A percentile compares a stretch with the other conserved stretches of the same genome.
These are phyloP conservation scores for Trypanosoma caninum DNA, from an alignment of 208 protist species.

Conservation along the genomic window DNA sequence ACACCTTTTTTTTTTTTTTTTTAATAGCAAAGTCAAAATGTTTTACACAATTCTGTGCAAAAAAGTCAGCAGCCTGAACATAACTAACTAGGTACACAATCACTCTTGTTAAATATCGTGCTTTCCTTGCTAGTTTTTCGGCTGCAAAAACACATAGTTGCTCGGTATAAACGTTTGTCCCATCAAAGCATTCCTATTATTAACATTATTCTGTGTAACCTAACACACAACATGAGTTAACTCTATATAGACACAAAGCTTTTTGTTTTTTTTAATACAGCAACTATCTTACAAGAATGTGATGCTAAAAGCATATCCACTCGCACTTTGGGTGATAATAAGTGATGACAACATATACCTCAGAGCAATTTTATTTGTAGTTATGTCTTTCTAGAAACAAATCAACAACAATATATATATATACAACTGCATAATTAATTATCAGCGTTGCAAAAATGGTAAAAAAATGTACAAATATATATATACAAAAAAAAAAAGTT, in stretches of 20 bases:
- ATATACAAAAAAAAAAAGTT: neutral
- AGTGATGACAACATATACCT: no score
- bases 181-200: no score
- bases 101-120: neutral
- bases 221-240: constrained; percentile 10
- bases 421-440: no score
- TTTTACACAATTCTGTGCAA: neutral
- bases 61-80: neutral
- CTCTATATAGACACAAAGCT: constrained; percentile 7
- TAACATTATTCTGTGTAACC: no score
- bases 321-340: no score
- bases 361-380: no score
- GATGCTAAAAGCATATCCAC: constrained; percentile 14
- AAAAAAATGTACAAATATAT: constrained; percentile 2
- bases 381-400: no score
- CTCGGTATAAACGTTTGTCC: constrained; percentile 3
- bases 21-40: constrained; percentile 21
- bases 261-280: constrained; percentile 18
- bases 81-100: neutral
- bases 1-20: constrained; percentile 3
- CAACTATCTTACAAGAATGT: constrained; percentile 1
- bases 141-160: neutral
- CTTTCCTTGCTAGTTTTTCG: no score
- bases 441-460: no score
- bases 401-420: no score